Evolutionary conservation across 768 basidiomycete genomes (phyloP), one percentile per base, ranked within the genome.

Genomic region (Mycena rosella): DNA sequence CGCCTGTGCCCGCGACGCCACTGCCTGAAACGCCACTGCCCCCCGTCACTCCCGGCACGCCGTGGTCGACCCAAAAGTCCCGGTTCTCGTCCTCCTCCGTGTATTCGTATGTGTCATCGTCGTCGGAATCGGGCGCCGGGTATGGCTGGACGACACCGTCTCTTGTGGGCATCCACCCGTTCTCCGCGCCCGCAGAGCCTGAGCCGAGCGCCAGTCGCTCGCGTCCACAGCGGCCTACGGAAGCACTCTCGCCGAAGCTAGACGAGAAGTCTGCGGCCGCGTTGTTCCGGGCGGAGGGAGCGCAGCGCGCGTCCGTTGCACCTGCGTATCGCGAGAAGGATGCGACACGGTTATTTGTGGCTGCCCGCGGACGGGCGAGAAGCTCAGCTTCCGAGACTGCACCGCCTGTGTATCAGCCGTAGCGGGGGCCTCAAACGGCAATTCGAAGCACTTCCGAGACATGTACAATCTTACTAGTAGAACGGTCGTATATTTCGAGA

Each of bases 241-340:
- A 47, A 24, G 44, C 38, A 5, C 60, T 62, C 4, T n/a, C 55
- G 5, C 66, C 66, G 0, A 48, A 11, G 26, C 48, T 67, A 24
- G 49, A 34, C 47, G 60, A 61, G 22, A 67, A 67, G 38, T 42
- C 66, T 11, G 66, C 66, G 10, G 54, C 47, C 47, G 66, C 66
- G 36, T 47, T 67, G 5, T 56, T 62, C 54, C 59, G 24, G 10
- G 22, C 5, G 17, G 30, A 32, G n/a, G 44, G 44, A 0, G 13
- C 20, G 45, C 60, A 38, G 14, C 60, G 60, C 30, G 7, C 40
- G 1, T 52, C 60, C 1, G 45, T 48, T 7, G 60, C 66, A 6
- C 66, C 60, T 1, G 66, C 60, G 36, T 67, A 67, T 13, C 26
- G 47, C 14, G 66, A 67, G 55, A 67, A 67, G 34, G 66, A 67